Evolutionary conservation across 345 rosid species (phyloP).

Genomic region (Linum usitatissimum): DNA sequence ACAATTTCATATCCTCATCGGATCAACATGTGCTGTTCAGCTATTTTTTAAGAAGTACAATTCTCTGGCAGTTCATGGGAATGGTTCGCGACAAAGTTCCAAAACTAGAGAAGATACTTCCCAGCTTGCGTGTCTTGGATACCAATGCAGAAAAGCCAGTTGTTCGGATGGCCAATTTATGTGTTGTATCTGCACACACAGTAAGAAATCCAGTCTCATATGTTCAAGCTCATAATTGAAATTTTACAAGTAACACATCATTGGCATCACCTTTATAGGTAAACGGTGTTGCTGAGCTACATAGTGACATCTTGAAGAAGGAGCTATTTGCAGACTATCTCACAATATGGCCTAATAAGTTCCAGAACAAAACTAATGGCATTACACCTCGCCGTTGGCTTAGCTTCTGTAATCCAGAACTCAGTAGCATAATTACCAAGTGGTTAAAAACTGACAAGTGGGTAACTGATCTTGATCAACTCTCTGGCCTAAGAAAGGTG

Average conservation of each 20-base stretch:
- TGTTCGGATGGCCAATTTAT: constrained; percentile 94
- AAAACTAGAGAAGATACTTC: constrained; percentile 75
- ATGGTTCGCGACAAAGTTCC: constrained; percentile 37
- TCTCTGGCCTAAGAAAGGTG: constrained; percentile 75
- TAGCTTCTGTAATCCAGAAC: constrained; percentile 91
- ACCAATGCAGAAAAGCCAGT: constrained; percentile 80
- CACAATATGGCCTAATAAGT: constrained; percentile 83
- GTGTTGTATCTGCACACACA: constrained; percentile 79
- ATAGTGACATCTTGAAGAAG: constrained; percentile 80
- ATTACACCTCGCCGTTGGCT: constrained; percentile 98
- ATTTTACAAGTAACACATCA: background rate
- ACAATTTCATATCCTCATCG: constrained; percentile 7
- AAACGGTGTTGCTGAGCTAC: constrained; percentile 94
- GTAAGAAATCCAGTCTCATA: constrained; percentile 28
- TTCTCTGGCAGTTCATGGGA: constrained; percentile 52
- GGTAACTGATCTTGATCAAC: constrained; percentile 80
- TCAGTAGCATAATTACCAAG: constrained; percentile 79
- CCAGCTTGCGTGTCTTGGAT: constrained; percentile 71
- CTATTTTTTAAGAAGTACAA: constrained; percentile 12
- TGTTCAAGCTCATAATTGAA: background rate
- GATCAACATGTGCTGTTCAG: constrained; percentile 5
- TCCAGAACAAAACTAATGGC: constrained; percentile 95
- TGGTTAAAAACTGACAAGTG: constrained; percentile 85
- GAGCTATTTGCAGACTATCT: constrained; percentile 90
- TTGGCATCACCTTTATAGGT: constrained; percentile 38